Percentiles rank a stretch among this genome's conserved stretches.
Conservation (phyloP, 768 basidiomycete species). For the Tricholoma terreum region DNA sequence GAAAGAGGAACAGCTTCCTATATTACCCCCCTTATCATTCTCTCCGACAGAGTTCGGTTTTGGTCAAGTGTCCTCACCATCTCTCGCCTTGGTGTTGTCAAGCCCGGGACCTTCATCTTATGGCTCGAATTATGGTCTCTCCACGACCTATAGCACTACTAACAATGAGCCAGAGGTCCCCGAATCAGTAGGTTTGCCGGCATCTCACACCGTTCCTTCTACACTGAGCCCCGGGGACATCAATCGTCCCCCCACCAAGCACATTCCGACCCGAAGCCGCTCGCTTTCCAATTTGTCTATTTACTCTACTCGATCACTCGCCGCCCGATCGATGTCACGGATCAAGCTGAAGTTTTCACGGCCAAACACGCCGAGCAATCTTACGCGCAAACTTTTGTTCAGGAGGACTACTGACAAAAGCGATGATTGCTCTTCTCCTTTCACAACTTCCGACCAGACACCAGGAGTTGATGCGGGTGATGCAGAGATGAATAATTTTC, state of each 20-base stretch:
- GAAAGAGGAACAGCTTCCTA: slow-evolving; percentile 60
- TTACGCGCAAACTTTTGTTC: slow-evolving; percentile 55
- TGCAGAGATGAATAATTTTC: slow-evolving; percentile 31
- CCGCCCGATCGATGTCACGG: slow-evolving; percentile 45
- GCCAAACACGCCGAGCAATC: slow-evolving; percentile 41
- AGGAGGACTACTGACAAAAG: slow-evolving; percentile 32
- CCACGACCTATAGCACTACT: slow-evolving; percentile 7
- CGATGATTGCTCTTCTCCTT: not conserved
- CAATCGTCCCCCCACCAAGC: slow-evolving; percentile 25
- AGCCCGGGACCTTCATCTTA: slow-evolving; percentile 40
- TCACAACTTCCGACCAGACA: not conserved
- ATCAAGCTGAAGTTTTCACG: slow-evolving; percentile 46
- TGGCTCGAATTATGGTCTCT: slow-evolving; percentile 19
- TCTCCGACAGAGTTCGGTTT: slow-evolving; percentile 51
- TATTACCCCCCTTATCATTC: slow-evolving; percentile 65
- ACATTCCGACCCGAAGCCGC: slow-evolving; percentile 44
- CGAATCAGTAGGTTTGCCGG: slow-evolving; percentile 9
- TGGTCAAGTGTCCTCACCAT: slow-evolving; percentile 36
- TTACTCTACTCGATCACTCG: slow-evolving; percentile 39
- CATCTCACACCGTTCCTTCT: slow-evolving; percentile 6
- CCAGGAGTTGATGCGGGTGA: slow-evolving; percentile 12
- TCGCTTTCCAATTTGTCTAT: slow-evolving; percentile 56
- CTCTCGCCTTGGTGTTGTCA: slow-evolving; percentile 32
- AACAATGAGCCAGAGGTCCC: slow-evolving; percentile 5
- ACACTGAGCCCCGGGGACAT: slow-evolving; percentile 15